Evolutionary conservation across 371 early-diverging fungal species (phyloP), one percentile per base, ranked within the genome.

Genomic region (Rhizopus stolonifer): DNA sequence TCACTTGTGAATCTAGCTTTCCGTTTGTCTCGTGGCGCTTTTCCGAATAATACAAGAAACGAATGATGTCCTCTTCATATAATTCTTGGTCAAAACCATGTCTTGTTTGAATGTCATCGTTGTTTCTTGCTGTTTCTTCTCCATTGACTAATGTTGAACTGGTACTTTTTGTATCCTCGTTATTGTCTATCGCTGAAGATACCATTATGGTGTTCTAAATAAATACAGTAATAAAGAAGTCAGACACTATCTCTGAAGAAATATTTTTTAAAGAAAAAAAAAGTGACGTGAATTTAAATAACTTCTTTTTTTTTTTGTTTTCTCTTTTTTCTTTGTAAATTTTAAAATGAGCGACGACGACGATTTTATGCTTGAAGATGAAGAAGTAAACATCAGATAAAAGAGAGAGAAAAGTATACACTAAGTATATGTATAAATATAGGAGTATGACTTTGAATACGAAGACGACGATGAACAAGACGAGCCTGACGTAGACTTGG

Each of bases 401-500:
- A 36, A 36, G 5, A 15, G 14, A 5, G 39, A 13, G n/a, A 15
- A 6, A 10, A 29, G 8, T 26, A n/a, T 9, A 29, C 2, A 36
- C 14, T 36, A 14, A 1, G 4, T 36, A 5, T 14, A 36, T 36
- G n/a, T n/a, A n/a, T 36, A 2, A 1, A 18, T 1, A 8, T 33
- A 77, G 73, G 94, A 92, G 25, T 93, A 89, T 51, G 96, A 91
- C 59, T 96, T 92, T 68, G 94, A 92, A 63, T 94, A 93, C 65
- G 94, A 91, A 62, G 82, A 83, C 50, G 94, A 89, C 67, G 88
- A 87, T 48, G 92, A 93, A 38, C 87, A 89, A 31, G 89, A 89
- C 44, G 93, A 92, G 59, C 86, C 90, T 14, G 89, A 89, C 54
- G 86, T 93, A 8, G 91, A 90, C 45, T 67, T 95, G 29, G 98